phyloP scores from a whole-genome alignment of 2,329 filamentous ascomycete species.

The Monosporascus sp. region DNA sequence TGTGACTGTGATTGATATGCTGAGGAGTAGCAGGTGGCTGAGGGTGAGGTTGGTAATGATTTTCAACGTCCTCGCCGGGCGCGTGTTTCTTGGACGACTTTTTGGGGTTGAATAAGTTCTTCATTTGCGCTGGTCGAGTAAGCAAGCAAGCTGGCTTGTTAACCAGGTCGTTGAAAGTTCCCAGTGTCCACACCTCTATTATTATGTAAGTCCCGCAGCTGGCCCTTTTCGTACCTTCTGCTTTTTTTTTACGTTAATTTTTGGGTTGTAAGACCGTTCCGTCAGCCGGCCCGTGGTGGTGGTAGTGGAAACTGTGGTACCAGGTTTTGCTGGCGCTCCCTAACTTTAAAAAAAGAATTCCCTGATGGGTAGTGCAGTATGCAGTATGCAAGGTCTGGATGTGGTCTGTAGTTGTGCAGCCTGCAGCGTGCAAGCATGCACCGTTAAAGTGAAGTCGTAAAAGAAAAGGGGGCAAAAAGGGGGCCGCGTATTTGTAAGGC shows the following conservation, averaged over 20 bases:
- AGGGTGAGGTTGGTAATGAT: constrained; percentile 16
- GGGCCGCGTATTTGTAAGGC: too few relatives aligned
- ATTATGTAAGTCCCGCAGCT: constrained; percentile 16
- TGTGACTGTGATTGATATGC: not conserved
- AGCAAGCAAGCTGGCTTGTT: not conserved
- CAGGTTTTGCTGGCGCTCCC: not conserved
- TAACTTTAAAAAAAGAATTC: too few relatives aligned
- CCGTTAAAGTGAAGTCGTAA: too few relatives aligned
- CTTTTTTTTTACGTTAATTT: not conserved
- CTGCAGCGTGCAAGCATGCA: too few relatives aligned
- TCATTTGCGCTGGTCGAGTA: constrained; percentile 23
- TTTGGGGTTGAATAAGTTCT: constrained; percentile 29
- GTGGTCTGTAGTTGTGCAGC: too few relatives aligned
- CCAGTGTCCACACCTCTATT: constrained; percentile 12
- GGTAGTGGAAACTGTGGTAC: not conserved
- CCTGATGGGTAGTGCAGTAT: not conserved
- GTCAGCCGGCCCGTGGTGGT: not conserved
- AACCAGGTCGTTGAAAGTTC: constrained; percentile 4
- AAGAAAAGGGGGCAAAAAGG: too few relatives aligned
- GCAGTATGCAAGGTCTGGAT: not conserved
- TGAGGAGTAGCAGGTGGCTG: not conserved
- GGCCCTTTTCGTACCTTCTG: constrained; percentile 6
- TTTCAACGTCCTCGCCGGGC: constrained; percentile 23
- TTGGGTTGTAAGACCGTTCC: not conserved
- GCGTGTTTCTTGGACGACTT: constrained; percentile 27